Conservation (phyloP, 2,329 filamentous ascomycete genomes). For the Apiospora hydei region DNA sequence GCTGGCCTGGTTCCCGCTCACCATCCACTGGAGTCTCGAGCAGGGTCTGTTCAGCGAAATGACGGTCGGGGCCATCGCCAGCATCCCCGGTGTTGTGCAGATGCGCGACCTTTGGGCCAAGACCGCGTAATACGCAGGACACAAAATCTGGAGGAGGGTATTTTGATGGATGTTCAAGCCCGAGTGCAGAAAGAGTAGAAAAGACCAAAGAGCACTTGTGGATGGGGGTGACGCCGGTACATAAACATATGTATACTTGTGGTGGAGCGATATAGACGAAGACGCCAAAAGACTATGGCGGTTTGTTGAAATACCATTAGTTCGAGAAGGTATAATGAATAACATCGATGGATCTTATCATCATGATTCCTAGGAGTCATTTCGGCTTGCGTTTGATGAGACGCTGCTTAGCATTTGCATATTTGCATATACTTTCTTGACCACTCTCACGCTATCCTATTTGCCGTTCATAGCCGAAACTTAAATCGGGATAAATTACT, state of each 20-base stretch:
- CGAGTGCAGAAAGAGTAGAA: not conserved
- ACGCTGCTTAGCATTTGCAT: not conserved
- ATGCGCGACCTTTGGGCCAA: conserved; percentile 43
- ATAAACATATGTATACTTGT: not conserved
- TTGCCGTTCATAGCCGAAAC: not conserved
- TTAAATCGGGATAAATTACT: not conserved
- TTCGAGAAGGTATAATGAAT: not conserved
- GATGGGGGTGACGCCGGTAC: not conserved
- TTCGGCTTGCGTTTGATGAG: not conserved
- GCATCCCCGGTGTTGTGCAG: conserved; percentile 42
- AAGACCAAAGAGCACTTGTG: not conserved
- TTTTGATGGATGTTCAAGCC: no score
- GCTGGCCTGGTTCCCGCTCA: conserved; percentile 80
- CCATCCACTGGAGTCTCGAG: conserved; percentile 81
- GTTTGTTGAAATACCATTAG: not conserved
- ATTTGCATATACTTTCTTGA: no score
- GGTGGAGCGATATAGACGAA: not conserved
- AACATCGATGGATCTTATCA: not conserved
- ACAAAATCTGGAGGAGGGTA: no score
- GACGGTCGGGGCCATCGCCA: conserved; percentile 65
- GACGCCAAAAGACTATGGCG: not conserved
- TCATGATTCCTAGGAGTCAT: no score
- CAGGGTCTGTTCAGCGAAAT: conserved; percentile 67
- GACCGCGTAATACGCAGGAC: conserved; percentile 38
- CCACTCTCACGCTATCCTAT: no score